A percentile compares a stretch with the other conserved stretches of the same genome.
Conservation (phyloP, 441 rosid species). For the Syzygium malaccense region DNA sequence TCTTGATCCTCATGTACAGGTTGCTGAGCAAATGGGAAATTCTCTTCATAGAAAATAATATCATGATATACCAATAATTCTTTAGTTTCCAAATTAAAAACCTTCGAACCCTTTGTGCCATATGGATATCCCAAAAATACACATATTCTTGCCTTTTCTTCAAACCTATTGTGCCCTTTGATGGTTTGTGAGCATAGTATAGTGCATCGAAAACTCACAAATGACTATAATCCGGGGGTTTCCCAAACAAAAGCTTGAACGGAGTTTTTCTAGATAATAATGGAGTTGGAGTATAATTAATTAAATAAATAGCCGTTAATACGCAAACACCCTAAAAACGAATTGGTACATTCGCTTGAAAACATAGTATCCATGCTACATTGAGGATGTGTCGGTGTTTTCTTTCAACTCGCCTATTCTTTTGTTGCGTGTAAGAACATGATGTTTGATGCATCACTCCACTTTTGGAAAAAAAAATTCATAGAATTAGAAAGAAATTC, state of each 20-base stretch:
- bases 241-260: neutral
- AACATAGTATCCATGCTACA: fast-evolving
- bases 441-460: neutral
- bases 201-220: neutral
- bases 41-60: neutral
- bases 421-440: fast-evolving
- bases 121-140: neutral
- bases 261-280: neutral
- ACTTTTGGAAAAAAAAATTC: neutral
- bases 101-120: neutral
- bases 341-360: neutral
- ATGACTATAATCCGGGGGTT: neutral
- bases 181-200: neutral
- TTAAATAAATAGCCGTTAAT: neutral
- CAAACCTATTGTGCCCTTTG: neutral
- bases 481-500: neutral
- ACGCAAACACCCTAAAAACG: neutral
- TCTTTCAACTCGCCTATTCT: neutral
- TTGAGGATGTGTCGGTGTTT: neutral
- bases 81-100: neutral
- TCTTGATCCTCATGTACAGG: neutral
- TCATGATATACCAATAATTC: fast-evolving
- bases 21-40: neutral
- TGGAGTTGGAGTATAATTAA: neutral
- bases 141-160: neutral